phyloP scores from a whole-genome alignment of 2,329 filamentous ascomycete genomes.

The Boeremia lycopersici region DNA sequence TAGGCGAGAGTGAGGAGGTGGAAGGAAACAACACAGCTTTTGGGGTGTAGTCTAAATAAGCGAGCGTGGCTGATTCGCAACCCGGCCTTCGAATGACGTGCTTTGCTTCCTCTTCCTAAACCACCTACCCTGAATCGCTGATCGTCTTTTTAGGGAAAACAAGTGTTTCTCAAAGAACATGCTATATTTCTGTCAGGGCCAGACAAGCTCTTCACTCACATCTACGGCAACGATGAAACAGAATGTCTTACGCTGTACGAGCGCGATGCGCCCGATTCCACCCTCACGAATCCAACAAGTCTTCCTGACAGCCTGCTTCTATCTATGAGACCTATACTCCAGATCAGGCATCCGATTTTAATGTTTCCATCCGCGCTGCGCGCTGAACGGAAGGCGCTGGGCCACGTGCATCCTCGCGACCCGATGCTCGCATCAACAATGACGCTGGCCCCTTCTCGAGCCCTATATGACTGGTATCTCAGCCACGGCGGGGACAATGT shows the following conservation, averaged over 20 bases:
- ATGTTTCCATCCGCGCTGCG: slow-evolving; percentile 26
- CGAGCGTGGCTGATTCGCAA: background rate
- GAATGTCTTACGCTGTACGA: slow-evolving; percentile 4
- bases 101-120: background rate
- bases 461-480: slow-evolving; percentile 22
- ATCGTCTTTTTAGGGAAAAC: slow-evolving; percentile 13
- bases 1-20: background rate
- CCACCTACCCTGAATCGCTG: background rate
- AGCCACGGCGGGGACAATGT: background rate
- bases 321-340: slow-evolving; percentile 22
- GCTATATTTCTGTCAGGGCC: slow-evolving; percentile 10
- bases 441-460: slow-evolving; percentile 2
- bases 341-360: slow-evolving; percentile 22
- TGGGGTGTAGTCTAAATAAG: too few species aligned
- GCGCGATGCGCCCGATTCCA: slow-evolving; percentile 4
- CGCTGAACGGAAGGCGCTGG: slow-evolving; percentile 1
- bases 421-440: background rate
- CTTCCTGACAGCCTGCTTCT: slow-evolving; percentile 22
- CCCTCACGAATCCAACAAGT: slow-evolving; percentile 20
- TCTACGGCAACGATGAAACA: slow-evolving; percentile 5
- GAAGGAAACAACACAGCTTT: background rate
- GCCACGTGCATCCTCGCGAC: background rate
- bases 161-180: slow-evolving; percentile 25
- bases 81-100: background rate
- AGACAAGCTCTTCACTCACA: slow-evolving; percentile 14